Conservation (phyloP, 768 basidiomycete species). For the Trichaptum fuscoviolaceum region DNA sequence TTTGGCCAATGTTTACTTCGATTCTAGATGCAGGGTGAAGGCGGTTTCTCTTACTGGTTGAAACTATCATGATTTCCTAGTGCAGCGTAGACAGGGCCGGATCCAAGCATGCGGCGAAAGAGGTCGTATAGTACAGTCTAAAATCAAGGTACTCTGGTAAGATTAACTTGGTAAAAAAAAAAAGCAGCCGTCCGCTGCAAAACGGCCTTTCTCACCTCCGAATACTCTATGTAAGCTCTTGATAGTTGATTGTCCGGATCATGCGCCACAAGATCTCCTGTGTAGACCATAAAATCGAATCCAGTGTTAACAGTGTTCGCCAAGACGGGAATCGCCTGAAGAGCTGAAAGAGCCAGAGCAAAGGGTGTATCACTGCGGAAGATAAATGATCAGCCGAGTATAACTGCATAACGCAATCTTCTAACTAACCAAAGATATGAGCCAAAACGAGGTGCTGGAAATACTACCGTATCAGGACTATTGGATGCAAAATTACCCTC, state of each 20-base stretch:
- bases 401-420: background rate
- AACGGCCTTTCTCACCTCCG: slow-evolving; percentile 42
- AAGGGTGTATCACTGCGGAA: slow-evolving; percentile 53
- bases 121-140: slow-evolving; percentile 64
- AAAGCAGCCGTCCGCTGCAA: background rate
- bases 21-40: slow-evolving; percentile 8
- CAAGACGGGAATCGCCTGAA: slow-evolving; percentile 63
- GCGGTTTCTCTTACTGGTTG: slow-evolving; percentile 41
- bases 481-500: slow-evolving; percentile 40
- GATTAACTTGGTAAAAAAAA: background rate
- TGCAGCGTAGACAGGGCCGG: slow-evolving; percentile 69
- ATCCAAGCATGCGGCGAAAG: slow-evolving; percentile 53
- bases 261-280: slow-evolving; percentile 72
- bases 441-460: slow-evolving; percentile 67
- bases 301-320: slow-evolving; percentile 55
- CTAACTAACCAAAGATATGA: slow-evolving; percentile 48
- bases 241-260: slow-evolving; percentile 61
- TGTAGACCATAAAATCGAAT: slow-evolving; percentile 63
- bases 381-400: slow-evolving; percentile 3
- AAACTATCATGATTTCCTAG: slow-evolving; percentile 77
- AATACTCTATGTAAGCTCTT: slow-evolving; percentile 56
- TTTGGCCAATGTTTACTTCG: background rate
- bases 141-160: slow-evolving; percentile 4
- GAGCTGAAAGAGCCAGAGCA: slow-evolving; percentile 51
- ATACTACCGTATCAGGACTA: slow-evolving; percentile 45